phyloP scores from a whole-genome alignment of 2,329 filamentous ascomycete genomes.

The Fusarium phyllophilum region DNA sequence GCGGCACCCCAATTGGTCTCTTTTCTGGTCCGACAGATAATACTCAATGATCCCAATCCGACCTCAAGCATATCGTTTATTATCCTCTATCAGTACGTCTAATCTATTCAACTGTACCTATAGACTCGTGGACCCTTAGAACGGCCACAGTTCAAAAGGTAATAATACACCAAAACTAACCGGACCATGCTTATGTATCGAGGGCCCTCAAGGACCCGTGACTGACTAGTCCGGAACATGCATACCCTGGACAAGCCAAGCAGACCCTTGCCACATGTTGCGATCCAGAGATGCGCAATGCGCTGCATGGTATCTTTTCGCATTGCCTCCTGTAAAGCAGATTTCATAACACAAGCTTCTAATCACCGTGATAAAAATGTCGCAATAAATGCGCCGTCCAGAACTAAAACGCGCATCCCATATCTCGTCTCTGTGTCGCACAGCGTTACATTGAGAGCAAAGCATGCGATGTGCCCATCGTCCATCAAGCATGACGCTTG shows the following conservation, averaged over 20 bases:
- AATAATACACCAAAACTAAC: constrained; percentile 20
- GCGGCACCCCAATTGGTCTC: constrained; percentile 3
- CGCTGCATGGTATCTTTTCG: constrained; percentile 8
- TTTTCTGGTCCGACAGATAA: constrained; percentile 7
- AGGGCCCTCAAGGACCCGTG: constrained; percentile 27
- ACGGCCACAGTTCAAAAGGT: constrained; percentile 26
- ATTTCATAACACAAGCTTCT: background rate
- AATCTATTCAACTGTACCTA: background rate
- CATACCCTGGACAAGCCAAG: constrained; percentile 30
- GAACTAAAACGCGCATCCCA: constrained; percentile 26
- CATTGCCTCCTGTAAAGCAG: background rate
- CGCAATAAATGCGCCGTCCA: constrained; percentile 11
- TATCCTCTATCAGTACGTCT: constrained; percentile 7
- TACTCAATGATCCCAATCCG: constrained; percentile 4
- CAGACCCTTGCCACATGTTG: constrained; percentile 39
- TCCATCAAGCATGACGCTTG: constrained; percentile 45
- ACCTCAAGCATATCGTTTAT: background rate
- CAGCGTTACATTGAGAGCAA: constrained; percentile 36
- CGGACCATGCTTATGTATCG: constrained; percentile 31
- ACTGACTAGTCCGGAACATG: constrained; percentile 33
- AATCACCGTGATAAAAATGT: background rate
- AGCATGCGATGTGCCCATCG: constrained; percentile 43
- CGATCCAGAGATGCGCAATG: constrained; percentile 38
- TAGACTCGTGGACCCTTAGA: constrained; percentile 33
- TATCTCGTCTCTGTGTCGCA: constrained; percentile 14